Evolutionary conservation across 2,329 filamentous ascomycete genomes (phyloP).

Genomic region (Aspergillus candidus): DNA sequence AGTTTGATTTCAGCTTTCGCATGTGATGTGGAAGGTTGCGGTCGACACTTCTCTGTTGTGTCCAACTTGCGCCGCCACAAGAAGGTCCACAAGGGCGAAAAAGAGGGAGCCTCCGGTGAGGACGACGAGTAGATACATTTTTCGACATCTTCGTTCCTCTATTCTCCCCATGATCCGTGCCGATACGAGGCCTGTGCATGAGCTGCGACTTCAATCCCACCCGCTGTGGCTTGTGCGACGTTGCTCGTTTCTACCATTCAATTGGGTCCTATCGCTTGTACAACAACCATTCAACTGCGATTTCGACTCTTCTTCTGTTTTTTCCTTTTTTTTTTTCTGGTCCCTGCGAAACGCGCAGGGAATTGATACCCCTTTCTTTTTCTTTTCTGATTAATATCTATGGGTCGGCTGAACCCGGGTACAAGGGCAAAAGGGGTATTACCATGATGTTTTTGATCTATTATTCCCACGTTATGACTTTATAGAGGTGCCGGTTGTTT

Average conservation of each 20-base stretch:
- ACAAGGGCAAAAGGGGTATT: constrained; percentile 13
- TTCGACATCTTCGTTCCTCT: constrained; percentile 4
- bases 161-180: constrained; percentile 11
- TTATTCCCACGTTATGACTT: constrained; percentile 27
- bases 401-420: constrained; percentile 16
- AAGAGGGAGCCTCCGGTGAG: constrained; percentile 34
- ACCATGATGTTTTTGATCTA: constrained; percentile 16
- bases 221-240: constrained; percentile 10
- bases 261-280: constrained; percentile 25
- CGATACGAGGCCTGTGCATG: constrained; percentile 1
- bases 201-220: constrained; percentile 2
- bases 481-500: constrained; percentile 36
- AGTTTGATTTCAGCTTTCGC: constrained; percentile 62
- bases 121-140: constrained; percentile 33
- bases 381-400: constrained; percentile 13
- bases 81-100: constrained; percentile 80
- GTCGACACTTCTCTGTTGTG: constrained; percentile 93
- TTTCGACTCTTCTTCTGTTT: constrained; percentile 12
- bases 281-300: constrained; percentile 22
- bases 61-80: constrained; percentile 91
- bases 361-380: constrained; percentile 25
- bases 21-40: constrained; percentile 91
- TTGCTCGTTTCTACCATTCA: constrained; percentile 7
- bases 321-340: constrained; percentile 17
- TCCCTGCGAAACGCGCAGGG: constrained; percentile 16